Evolutionary conservation across 805 yeast genomes (phyloP), one percentile per base, ranked within the genome.

Genomic region (Candida glaebosa): DNA sequence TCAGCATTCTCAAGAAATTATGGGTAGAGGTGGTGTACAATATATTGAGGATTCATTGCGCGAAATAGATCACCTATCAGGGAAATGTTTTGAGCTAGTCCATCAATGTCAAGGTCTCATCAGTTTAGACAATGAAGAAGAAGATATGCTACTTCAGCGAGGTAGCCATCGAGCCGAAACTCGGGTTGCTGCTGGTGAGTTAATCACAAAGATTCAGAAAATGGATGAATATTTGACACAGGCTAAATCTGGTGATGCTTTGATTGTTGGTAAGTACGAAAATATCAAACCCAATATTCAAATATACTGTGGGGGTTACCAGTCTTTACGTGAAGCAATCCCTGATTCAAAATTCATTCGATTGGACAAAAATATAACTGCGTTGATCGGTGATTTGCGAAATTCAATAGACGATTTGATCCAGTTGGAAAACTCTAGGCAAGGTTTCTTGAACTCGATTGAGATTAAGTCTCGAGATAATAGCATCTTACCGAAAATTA

Each of bases 211-310:
- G 37, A 53, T 81, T 1, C 52, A 55, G 2, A 71, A 71, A 16
- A 64, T 82, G 54, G 68, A 67, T 24, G 56, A 52, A 2, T 82
- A 81, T 51, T 56, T 84, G 14, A 50, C 53, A 1, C 79, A 78
- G 46, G 93, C 95, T 1, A 60, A 63, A 20, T 53, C 63, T 3
- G 85, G 93, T 6, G 96, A 89, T 58, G 58, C 58, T 3, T 63
- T 73, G 2, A 75, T 87, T 0, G 50, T 58, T 4, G 56, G 61
- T 3, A 75, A 76, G 37, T 76, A 79, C 47, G 48, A 56, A 1
- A 68, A 72, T n/a, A 66, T 85, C 37, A 75, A 71, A 41, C 68
- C 73, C 1, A 53, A 58, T 7, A 50, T 87, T 17, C 61, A 57
- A 31, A 58, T 75, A 4, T 73, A 71, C 44, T 65, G 69, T 19